Percentiles rank a stretch among this genome's conserved stretches.
phyloP scores from a whole-genome alignment of 2,329 filamentous ascomycete species.

The Neurospora sp. region DNA sequence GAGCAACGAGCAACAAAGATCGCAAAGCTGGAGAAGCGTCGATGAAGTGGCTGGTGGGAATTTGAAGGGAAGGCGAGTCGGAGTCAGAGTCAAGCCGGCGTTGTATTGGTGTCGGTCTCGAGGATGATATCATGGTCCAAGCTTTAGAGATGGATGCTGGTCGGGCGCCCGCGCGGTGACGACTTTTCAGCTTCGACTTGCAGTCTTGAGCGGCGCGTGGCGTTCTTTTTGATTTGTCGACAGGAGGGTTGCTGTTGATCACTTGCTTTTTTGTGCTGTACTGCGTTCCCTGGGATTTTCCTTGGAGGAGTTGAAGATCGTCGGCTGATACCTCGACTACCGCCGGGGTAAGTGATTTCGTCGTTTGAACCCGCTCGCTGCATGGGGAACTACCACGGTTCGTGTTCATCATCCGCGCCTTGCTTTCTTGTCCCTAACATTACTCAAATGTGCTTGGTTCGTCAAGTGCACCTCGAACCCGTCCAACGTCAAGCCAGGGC shows the following conservation, averaged over 20 bases:
- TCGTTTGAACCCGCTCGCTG: neutral
- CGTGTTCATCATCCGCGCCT: neutral
- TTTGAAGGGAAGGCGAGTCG: too few relatives aligned
- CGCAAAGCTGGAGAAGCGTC: too few relatives aligned
- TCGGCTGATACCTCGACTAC: neutral
- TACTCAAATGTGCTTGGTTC: slow-evolving; percentile 70
- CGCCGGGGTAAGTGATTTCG: neutral
- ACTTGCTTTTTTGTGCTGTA: neutral
- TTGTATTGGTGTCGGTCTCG: neutral
- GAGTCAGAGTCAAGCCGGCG: neutral
- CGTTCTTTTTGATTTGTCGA: neutral
- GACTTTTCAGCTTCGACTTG: neutral
- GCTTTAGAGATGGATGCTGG: too few relatives aligned
- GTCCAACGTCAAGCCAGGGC: slow-evolving; percentile 71
- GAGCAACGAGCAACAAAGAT: too few relatives aligned
- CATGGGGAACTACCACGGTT: neutral
- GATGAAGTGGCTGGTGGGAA: too few relatives aligned
- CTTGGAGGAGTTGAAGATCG: neutral
- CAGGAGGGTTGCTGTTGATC: neutral
- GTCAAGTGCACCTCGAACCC: slow-evolving; percentile 92
- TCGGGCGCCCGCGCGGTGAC: neutral
- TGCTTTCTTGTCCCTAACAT: slow-evolving; percentile 40
- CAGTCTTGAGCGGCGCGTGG: neutral
- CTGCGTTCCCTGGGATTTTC: neutral
- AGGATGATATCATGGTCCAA: neutral